These are phyloP conservation scores for Diaporthe batatas DNA, from an alignment of 2,329 filamentous ascomycete species.

Conservation along the genomic window DNA sequence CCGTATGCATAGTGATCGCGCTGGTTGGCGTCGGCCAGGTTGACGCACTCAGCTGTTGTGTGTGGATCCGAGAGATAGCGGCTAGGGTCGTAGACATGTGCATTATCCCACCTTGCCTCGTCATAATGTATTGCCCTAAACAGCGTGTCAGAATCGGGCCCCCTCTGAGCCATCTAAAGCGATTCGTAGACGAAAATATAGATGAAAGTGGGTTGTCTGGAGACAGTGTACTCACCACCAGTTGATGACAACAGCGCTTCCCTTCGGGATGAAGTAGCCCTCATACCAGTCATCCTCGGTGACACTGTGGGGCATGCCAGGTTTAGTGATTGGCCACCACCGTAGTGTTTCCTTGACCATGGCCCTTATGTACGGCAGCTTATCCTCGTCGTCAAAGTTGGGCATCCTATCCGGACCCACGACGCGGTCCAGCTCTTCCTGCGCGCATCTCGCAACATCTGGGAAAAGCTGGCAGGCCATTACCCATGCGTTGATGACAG, in stretches of 20 bases:
- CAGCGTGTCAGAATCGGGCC: too few species aligned
- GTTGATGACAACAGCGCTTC: slow-evolving; percentile 51
- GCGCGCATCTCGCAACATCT: slow-evolving; percentile 50
- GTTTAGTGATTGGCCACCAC: slow-evolving; percentile 53
- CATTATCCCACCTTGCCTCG: slow-evolving; percentile 43
- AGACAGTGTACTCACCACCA: slow-evolving; percentile 43
- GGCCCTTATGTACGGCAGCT: slow-evolving; percentile 55
- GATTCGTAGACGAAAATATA: too few species aligned
- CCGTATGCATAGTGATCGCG: slow-evolving; percentile 51
- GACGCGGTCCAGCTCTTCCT: slow-evolving; percentile 53
- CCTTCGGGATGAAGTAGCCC: slow-evolving; percentile 55
- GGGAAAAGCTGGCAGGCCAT: slow-evolving; percentile 55
- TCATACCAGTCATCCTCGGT: slow-evolving; percentile 53
- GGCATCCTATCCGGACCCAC: slow-evolving; percentile 52
- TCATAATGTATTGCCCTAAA: slow-evolving; percentile 50
- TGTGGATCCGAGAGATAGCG: neutral
- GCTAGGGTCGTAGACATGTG: slow-evolving; percentile 46
- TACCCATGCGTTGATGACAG: slow-evolving; percentile 52
- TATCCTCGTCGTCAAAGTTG: slow-evolving; percentile 50
- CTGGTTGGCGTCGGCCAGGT: too few species aligned
- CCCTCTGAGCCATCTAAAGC: too few species aligned
- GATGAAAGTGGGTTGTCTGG: too few species aligned
- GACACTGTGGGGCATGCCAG: slow-evolving; percentile 53
- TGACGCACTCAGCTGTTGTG: too few species aligned
- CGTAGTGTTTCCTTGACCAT: slow-evolving; percentile 57